phyloP scores from a whole-genome alignment of 1,139 yeast genomes.

The Magnusiomyces suaveolens region DNA sequence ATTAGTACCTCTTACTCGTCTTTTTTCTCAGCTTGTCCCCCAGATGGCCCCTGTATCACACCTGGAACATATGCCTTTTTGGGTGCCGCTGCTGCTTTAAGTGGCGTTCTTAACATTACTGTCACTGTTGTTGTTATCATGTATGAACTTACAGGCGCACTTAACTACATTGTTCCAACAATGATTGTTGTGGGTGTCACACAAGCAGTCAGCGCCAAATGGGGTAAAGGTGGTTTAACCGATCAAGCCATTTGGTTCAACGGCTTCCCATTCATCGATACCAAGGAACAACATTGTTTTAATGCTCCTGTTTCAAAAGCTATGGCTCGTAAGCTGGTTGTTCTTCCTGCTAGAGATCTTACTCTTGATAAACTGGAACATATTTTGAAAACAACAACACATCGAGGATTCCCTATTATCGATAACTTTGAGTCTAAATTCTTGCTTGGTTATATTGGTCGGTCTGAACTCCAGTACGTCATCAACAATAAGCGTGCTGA shows the following conservation, averaged over 20 bases:
- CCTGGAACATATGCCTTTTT: constrained; percentile 94
- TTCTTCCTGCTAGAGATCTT: constrained; percentile 39
- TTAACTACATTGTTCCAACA: constrained; percentile 82
- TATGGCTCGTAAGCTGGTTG: constrained; percentile 47
- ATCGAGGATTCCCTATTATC: constrained; percentile 31
- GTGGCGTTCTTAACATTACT: constrained; percentile 90
- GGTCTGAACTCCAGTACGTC: constrained; percentile 28
- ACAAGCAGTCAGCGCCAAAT: constrained; percentile 59
- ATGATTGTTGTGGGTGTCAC: constrained; percentile 96
- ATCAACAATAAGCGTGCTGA: constrained; percentile 19
- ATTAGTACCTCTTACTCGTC: constrained; percentile 13
- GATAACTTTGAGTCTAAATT: constrained; percentile 18
- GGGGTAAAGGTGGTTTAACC: constrained; percentile 84
- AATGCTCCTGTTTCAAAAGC: constrained; percentile 50
- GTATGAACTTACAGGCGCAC: constrained; percentile 96
- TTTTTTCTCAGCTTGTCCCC: constrained; percentile 40
- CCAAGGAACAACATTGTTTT: constrained; percentile 56
- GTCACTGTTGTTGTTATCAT: constrained; percentile 93
- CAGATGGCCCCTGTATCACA: constrained; percentile 52
- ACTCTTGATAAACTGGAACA: constrained; percentile 27
- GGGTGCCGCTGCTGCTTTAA: constrained; percentile 92
- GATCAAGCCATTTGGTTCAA: constrained; percentile 88
- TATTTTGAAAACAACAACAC: constrained; percentile 41
- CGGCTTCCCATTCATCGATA: constrained; percentile 78
- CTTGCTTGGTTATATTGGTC: constrained; percentile 31